Evolutionary conservation across 805 yeast species (phyloP).

Genomic region (Kuraishia hungarica): DNA sequence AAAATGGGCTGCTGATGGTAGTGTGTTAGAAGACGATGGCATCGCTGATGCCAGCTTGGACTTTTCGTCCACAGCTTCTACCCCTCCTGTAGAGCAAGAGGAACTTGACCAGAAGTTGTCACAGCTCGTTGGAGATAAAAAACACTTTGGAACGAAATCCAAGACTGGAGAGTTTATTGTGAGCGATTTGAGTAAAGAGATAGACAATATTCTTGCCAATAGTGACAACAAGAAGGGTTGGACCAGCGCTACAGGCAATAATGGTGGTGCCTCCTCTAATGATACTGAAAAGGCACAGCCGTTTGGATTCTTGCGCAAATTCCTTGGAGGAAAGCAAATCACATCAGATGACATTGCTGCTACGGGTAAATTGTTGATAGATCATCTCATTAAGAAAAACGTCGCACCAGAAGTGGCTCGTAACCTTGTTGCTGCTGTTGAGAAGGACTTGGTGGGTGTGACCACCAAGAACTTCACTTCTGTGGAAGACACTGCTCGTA

Average conservation of each 20-base stretch:
- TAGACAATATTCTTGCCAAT: constrained; percentile 28
- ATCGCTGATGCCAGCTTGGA: constrained; percentile 37
- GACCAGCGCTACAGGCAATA: not conserved
- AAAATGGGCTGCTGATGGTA: constrained; percentile 63
- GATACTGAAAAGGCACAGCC: constrained; percentile 25
- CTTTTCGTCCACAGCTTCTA: constrained; percentile 33
- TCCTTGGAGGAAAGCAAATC: constrained; percentile 64
- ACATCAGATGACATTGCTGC: constrained; percentile 56
- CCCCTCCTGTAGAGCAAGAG: constrained; percentile 9
- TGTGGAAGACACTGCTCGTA: constrained; percentile 60
- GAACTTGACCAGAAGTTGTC: constrained; percentile 11
- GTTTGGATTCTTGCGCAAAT: constrained; percentile 49
- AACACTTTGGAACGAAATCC: constrained; percentile 31
- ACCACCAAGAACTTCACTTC: constrained; percentile 70
- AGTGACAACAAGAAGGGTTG: constrained; percentile 7
- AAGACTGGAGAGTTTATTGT: constrained; percentile 56
- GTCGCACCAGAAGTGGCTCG: constrained; percentile 88
- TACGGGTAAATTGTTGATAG: constrained; percentile 56
- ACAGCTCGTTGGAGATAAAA: constrained; percentile 29
- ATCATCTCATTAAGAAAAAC: constrained; percentile 76
- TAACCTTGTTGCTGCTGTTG: constrained; percentile 61
- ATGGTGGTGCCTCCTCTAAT: constrained; percentile 6
- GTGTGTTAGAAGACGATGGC: constrained; percentile 33
- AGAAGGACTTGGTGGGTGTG: constrained; percentile 60
- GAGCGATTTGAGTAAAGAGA: constrained; percentile 50